Conservation (phyloP, 2,329 filamentous ascomycete species). For the Fusarium robinianum region DNA sequence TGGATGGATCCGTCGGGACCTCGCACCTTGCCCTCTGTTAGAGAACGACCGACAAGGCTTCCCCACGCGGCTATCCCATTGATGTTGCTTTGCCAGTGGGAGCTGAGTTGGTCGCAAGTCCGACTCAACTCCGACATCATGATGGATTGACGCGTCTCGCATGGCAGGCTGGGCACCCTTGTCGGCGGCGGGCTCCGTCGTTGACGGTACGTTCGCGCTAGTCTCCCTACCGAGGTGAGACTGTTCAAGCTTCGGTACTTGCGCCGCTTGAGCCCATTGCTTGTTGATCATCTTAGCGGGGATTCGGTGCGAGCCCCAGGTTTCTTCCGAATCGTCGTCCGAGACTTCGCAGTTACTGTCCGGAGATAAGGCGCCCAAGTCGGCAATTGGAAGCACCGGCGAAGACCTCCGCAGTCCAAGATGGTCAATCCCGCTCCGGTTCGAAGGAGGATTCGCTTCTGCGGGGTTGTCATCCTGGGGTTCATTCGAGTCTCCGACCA, state of each 20-base stretch:
- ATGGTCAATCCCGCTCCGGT: conserved; percentile 5
- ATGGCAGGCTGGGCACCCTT: conserved; percentile 50
- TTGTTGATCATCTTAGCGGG: conserved; percentile 52
- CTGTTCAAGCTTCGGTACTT: conserved; percentile 20
- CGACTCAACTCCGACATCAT: conserved; percentile 14
- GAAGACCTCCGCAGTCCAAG: conserved; percentile 52
- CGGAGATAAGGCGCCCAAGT: conserved; percentile 38
- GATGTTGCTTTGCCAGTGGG: conserved; percentile 10
- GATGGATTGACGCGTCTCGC: conserved; percentile 44
- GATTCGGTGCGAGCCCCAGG: conserved; percentile 58
- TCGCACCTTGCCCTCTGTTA: conserved; percentile 50
- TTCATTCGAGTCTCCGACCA: too few relatives aligned
- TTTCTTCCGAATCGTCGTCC: conserved; percentile 49
- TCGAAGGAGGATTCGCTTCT: conserved; percentile 9
- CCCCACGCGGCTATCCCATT: conserved; percentile 62
- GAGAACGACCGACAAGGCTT: conserved; percentile 65
- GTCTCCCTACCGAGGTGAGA: conserved; percentile 1
- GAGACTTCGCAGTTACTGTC: conserved; percentile 42
- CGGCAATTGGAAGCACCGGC: conserved; percentile 52
- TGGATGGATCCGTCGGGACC: conserved; percentile 57
- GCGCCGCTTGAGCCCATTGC: conserved; percentile 47
- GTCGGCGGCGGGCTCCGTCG: conserved; percentile 35
- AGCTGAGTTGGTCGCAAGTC: conserved; percentile 11
- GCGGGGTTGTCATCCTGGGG: too few relatives aligned
- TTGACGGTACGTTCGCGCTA: conserved; percentile 16